Evolutionary conservation across 2,329 filamentous ascomycete species (phyloP), one percentile per base, ranked within the genome.

Genomic region (Alternaria ethzedia): DNA sequence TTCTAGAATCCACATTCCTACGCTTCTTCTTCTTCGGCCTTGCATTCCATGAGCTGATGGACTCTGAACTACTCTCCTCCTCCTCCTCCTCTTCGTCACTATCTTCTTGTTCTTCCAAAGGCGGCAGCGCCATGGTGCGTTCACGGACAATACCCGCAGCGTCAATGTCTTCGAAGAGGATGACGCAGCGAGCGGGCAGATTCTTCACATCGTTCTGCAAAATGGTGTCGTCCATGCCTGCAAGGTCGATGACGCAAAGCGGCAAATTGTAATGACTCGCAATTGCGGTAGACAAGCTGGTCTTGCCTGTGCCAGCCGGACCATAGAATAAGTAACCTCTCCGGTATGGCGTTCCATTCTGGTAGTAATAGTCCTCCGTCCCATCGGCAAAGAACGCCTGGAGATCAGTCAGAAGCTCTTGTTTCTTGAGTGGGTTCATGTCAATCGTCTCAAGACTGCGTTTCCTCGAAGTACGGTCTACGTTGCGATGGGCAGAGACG

Each of bases 211-310:
- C 20, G 2, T 17, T 43, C 17, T 49, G 23, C 30, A 49, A 26
- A 3, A 23, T 23, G 4, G 15, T 21, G 5, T 49, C 44, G 23
- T 36, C n/a, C 58, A 25, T 20, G 15, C 25, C 17, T 11, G 21
- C 21, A 26, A 23, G 10, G 23, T 50, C 28, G 21, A 25, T 28
- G 26, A 51, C 47, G 6, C 65, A 70, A 59, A 70, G 36, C 20
- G 65, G 57, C 11, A 71, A 56, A 63, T 65, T 52, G 51, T 65
- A 64, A 4, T 54, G 57, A 17, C 59, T 54, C 51, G 64, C 59
- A 46, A 67, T 57, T 9, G 55, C 54, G 10, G 57, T 44, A 23
- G 45, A 50, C 13, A 68, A 36, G 54, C 59, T 67, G 6, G 65
- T 59, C 25, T 64, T 64, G 45, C 63, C 54, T 54, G 65, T 68